Base-by-base conservation (phyloP, 306 rosid species). In the Crataegus laevigata region DNA sequence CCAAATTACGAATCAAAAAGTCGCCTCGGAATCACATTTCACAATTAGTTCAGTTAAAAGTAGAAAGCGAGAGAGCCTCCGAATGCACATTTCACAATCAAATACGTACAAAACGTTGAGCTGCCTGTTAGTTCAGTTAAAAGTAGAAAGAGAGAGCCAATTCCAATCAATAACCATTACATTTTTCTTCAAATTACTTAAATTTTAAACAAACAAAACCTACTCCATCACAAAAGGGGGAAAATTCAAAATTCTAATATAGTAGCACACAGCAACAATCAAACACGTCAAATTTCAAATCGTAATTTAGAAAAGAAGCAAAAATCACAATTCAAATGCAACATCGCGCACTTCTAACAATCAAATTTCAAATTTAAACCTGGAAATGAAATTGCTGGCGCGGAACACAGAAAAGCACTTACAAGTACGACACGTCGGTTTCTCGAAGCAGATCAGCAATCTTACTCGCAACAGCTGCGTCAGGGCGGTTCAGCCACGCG, bases 371-470 rank as follows among this genome's bases (percentile, higher is more conserved):
- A 67, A 57, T 36, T 17, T 30, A 18, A 58, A 76, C 72, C 21
- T 30, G 32, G 47, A 66, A 3, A 29, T 24, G 11, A 47, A 76
- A 78, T 7, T 0, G 78, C 70, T 68, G 18, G n/a, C 52, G 34
- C 12, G 26, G 47, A 42, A 61, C 10, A 22, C 55, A 74, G 32
- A 34, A 25, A 69, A 58, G 21, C 50, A 78, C 96, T 89, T 77
- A 92, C 99, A 92, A 84, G 84, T 96, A 96, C 3, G 99, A 96
- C 25, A 92, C 96, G 61, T 92, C 99, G 12, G 99, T 88, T 69
- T 78, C 80, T 42, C 83, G 87, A 75, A 96, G 98, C 77, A 96
- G 89, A 82, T 96, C 98, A 28, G 94, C 93, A 70, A 96, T 92
- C 88, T 87, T 88, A 40, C 73, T 76, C 28, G 99, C 85, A 83